Evolutionary conservation across 768 basidiomycete genomes (phyloP).

Genomic region (Pleurotus ostreatus): DNA sequence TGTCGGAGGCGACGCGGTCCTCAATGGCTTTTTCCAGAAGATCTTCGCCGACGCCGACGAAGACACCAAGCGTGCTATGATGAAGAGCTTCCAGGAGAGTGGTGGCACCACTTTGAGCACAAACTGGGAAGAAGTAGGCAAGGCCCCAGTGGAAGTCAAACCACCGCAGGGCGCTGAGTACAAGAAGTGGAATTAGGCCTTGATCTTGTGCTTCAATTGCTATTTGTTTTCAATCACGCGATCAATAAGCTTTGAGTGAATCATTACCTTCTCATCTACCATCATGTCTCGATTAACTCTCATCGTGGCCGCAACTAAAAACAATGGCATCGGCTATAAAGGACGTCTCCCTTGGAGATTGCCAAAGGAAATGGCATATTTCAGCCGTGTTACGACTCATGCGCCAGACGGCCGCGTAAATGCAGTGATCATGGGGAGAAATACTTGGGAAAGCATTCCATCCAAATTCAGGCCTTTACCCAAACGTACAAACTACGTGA

Average conservation of each 20-base stretch:
- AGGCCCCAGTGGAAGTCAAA: conserved; percentile 66
- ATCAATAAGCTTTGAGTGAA: not conserved
- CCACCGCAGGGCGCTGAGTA: conserved; percentile 84
- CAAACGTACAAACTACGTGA: conserved; percentile 72
- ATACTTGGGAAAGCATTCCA: conserved; percentile 98
- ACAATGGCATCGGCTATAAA: conserved; percentile 83
- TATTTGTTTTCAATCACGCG: conserved; percentile 1
- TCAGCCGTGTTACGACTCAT: conserved; percentile 70
- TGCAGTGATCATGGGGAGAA: conserved; percentile 91
- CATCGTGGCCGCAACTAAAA: conserved; percentile 87
- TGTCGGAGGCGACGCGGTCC: conserved; percentile 79
- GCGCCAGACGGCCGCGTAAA: conserved; percentile 58
- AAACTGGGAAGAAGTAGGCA: conserved; percentile 88
- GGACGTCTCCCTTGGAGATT: conserved; percentile 85
- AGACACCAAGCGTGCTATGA: conserved; percentile 90
- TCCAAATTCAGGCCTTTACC: conserved; percentile 75
- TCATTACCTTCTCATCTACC: not conserved
- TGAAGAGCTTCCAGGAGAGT: conserved; percentile 95
- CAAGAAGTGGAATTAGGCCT: conserved; percentile 65
- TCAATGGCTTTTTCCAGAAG: conserved; percentile 90
- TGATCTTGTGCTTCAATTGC: not conserved
- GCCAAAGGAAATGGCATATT: conserved; percentile 87
- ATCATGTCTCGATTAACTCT: conserved; percentile 73
- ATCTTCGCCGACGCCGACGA: conserved; percentile 89
- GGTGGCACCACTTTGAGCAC: conserved; percentile 95